phyloP scores from a whole-genome alignment of 179 eudicot species.

The Corrigiola litoralis region DNA sequence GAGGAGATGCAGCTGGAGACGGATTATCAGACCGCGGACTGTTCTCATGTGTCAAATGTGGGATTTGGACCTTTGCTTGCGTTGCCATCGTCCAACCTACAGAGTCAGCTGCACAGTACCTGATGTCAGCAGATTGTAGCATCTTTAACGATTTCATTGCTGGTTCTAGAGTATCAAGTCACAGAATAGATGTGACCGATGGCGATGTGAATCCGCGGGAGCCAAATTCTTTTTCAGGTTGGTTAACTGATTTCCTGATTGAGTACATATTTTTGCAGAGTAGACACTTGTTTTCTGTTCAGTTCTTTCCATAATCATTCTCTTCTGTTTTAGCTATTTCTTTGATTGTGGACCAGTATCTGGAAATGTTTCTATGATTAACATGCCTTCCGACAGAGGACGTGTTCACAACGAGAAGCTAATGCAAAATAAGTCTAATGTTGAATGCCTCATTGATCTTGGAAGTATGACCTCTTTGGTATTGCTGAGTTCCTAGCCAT shows the following conservation, averaged over 20 bases:
- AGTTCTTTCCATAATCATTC: background rate
- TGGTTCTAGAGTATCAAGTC: conserved; percentile 32
- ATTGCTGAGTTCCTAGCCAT: no score
- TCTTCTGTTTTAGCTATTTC: background rate
- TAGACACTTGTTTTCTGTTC: background rate
- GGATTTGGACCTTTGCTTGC: conserved; percentile 92
- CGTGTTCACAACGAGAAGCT: background rate
- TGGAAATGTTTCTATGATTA: background rate
- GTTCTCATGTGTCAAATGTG: conserved; percentile 96
- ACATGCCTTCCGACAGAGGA: background rate
- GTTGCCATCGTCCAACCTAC: conserved; percentile 86
- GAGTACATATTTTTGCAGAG: background rate
- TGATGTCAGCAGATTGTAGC: conserved; percentile 76
- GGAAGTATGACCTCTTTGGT: no score
- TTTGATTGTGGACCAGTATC: background rate
- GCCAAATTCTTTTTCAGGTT: conserved; percentile 48
- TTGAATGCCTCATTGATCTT: background rate
- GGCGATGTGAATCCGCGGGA: conserved; percentile 27
- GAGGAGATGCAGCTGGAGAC: conserved; percentile 39
- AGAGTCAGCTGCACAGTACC: conserved; percentile 60
- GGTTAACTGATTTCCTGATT: background rate
- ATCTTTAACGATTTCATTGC: conserved; percentile 39
- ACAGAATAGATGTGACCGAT: conserved; percentile 25
- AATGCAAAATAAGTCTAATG: background rate
- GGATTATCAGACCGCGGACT: conserved; percentile 58